Evolutionary conservation across 305 asterid genomes (phyloP).

Genomic region (Fraxinus ornus): DNA sequence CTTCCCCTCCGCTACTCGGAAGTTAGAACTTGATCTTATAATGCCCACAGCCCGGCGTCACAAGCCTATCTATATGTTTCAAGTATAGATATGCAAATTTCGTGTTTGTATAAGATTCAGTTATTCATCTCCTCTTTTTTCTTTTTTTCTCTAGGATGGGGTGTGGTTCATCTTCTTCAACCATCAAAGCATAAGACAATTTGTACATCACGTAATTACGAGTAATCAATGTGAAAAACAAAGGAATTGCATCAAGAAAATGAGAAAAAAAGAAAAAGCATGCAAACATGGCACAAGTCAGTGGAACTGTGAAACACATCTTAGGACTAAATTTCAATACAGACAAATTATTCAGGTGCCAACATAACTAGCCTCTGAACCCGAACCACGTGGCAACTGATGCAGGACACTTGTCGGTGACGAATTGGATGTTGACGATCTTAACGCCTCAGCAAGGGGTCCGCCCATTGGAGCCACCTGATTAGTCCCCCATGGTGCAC

Average conservation of each 20-base stretch:
- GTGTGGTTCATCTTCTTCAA: background rate
- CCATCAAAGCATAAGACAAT: background rate
- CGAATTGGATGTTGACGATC: constrained; percentile 56
- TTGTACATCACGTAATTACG: background rate
- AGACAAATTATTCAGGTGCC: constrained; percentile 32
- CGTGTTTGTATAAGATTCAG: background rate
- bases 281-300: constrained; percentile 3
- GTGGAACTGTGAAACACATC: background rate
- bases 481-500: constrained; percentile 42
- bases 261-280: background rate
- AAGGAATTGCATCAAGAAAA: background rate
- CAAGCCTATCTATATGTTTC: background rate
- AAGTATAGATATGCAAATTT: background rate
- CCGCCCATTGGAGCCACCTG: constrained; percentile 71
- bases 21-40: background rate
- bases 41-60: background rate
- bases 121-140: background rate
- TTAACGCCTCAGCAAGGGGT: constrained; percentile 82
- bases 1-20: background rate
- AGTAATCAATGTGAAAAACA: background rate
- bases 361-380: constrained; percentile 46
- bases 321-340: background rate
- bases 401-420: constrained; percentile 80
- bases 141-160: background rate
- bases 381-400: constrained; percentile 35